Evolutionary conservation across 2,329 filamentous ascomycete genomes (phyloP).

Genomic region (Aspergillus sp.): DNA sequence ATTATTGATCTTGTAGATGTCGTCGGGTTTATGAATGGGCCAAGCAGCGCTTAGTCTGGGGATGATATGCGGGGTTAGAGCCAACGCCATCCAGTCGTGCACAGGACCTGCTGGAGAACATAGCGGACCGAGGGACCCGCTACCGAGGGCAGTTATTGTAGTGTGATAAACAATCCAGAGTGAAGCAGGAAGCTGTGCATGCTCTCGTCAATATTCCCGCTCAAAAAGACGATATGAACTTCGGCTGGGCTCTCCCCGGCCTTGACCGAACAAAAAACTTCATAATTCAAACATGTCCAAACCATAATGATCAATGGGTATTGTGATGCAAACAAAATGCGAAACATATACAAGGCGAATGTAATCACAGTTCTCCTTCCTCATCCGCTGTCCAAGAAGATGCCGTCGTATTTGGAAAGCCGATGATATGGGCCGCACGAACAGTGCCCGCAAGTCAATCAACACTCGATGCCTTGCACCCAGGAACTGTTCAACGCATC

Average conservation of each 20-base stretch:
- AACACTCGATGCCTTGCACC: constrained; percentile 75
- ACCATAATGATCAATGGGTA: no score
- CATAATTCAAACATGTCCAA: no score
- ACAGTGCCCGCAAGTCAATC: constrained; percentile 56
- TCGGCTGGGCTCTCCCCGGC: no score
- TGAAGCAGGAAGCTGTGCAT: no score
- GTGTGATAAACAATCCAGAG: neutral
- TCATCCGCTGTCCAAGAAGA: no score
- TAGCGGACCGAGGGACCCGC: constrained; percentile 5
- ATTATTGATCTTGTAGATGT: neutral
- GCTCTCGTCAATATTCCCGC: no score
- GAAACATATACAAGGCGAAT: no score
- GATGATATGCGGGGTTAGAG: neutral
- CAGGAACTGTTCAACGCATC: constrained; percentile 70
- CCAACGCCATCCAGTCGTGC: neutral
- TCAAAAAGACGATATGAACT: no score
- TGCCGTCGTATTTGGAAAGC: neutral
- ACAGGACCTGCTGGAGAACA: neutral
- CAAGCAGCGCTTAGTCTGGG: neutral
- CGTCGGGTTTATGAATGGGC: neutral
- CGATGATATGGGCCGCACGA: no score
- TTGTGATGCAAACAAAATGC: no score
- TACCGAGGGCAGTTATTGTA: constrained; percentile 1
- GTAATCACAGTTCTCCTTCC: no score
- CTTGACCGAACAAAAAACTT: no score